Evolutionary conservation across 2,329 filamentous ascomycete species (phyloP).

Genomic region (Stenocarpella maydis): DNA sequence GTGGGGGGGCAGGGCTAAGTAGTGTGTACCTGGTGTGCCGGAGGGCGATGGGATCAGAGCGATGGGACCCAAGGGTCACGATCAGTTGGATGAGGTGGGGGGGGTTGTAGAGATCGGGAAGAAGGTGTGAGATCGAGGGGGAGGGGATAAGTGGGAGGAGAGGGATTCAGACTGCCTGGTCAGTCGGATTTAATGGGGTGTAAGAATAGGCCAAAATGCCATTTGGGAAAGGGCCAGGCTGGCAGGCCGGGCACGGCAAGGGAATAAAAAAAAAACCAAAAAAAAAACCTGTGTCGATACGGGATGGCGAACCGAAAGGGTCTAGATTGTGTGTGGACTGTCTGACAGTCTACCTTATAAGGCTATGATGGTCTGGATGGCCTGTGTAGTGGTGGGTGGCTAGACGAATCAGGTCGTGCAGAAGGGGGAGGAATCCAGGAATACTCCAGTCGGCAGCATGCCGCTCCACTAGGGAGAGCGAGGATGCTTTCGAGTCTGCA

Average conservation of each 20-base stretch:
- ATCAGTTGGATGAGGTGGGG: background rate
- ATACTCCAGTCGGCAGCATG: background rate
- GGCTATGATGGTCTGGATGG: no score
- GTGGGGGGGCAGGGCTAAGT: conserved; percentile 1
- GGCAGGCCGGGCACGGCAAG: no score
- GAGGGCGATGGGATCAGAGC: background rate
- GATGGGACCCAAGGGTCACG: background rate
- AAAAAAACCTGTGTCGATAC: background rate
- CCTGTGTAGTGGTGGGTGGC: conserved; percentile 10
- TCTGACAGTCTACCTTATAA: no score
- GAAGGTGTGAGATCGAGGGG: conserved; percentile 16
- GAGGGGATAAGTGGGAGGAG: background rate
- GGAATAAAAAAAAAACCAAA: no score
- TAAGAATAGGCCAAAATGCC: conserved; percentile 4
- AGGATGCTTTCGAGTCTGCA: background rate
- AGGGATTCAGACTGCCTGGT: background rate
- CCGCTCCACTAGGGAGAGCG: background rate
- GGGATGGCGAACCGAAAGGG: conserved; percentile 8
- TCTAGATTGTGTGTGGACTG: background rate
- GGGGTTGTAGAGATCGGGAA: conserved; percentile 25
- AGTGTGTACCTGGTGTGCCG: background rate
- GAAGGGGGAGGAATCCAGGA: background rate
- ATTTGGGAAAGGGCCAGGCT: background rate
- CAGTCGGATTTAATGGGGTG: background rate
- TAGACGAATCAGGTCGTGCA: background rate